Conservation (phyloP, 2,329 filamentous ascomycete genomes). For the Penicillium sp. region DNA sequence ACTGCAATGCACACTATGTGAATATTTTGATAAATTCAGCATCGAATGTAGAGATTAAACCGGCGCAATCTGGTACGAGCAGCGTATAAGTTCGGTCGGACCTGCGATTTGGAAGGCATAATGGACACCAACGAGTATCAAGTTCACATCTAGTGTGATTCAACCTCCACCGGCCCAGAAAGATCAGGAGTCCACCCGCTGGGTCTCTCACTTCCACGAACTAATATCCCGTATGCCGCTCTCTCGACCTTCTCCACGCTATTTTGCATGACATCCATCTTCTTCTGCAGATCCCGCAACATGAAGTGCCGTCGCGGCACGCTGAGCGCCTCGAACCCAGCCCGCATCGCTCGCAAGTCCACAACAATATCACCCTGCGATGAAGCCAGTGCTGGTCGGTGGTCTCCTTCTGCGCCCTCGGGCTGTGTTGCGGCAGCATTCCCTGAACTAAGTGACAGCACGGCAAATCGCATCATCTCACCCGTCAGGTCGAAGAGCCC, state of each 20-base stretch:
- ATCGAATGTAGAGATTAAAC: no score
- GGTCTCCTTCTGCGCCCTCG: neutral
- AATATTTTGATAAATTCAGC: neutral
- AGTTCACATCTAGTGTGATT: constrained; percentile 35
- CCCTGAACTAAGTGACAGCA: constrained; percentile 79
- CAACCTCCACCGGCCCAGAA: constrained; percentile 44
- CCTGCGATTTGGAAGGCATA: neutral
- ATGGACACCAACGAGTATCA: neutral
- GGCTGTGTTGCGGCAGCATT: constrained; percentile 52
- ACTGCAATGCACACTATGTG: constrained; percentile 3
- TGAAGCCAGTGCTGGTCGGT: constrained; percentile 20
- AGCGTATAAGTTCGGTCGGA: neutral
- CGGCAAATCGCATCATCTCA: constrained; percentile 95
- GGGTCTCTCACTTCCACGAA: constrained; percentile 84
- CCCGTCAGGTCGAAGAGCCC: constrained; percentile 93
- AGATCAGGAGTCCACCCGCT: constrained; percentile 90
- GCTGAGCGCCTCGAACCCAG: constrained; percentile 73
- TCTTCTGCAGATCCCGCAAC: constrained; percentile 68
- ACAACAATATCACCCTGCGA: constrained; percentile 68
- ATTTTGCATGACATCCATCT: constrained; percentile 81
- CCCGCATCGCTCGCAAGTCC: constrained; percentile 78
- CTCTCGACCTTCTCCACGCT: constrained; percentile 95
- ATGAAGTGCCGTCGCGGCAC: constrained; percentile 55
- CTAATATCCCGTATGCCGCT: constrained; percentile 81
- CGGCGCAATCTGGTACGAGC: neutral